phyloP scores from a whole-genome alignment of 2,329 filamentous ascomycete genomes.

The Botryosphaeria dothidea region DNA sequence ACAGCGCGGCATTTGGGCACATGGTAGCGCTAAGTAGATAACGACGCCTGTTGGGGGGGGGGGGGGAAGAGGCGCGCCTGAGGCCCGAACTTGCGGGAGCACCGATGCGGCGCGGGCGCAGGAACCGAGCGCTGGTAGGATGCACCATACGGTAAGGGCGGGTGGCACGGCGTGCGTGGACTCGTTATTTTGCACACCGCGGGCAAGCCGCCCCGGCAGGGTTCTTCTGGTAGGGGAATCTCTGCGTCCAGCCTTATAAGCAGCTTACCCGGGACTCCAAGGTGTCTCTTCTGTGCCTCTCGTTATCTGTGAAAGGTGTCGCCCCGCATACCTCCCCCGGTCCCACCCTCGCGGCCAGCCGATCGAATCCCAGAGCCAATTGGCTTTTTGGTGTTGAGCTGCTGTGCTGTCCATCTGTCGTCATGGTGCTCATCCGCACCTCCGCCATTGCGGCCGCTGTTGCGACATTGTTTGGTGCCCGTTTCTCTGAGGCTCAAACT shows the following conservation, averaged over 20 bases:
- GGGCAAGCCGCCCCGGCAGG: not conserved
- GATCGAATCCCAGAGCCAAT: not conserved
- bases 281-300: not conserved
- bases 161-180: not conserved
- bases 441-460: not conserved
- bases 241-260: not conserved
- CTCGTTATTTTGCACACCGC: not conserved
- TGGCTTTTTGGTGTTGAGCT: not conserved
- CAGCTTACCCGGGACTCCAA: not conserved
- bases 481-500: slow-evolving; percentile 46
- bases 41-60: not conserved
- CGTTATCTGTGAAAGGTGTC: not conserved
- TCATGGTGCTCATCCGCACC: not conserved
- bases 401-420: not conserved
- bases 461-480: slow-evolving; percentile 21
- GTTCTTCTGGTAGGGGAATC: not conserved
- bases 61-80: not conserved
- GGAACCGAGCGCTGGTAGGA: not conserved
- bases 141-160: not conserved
- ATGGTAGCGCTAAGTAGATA: not conserved
- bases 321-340: not conserved
- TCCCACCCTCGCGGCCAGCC: not conserved
- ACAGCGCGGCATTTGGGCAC: slow-evolving; percentile 1
- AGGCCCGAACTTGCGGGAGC: not conserved
- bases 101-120: not conserved